phyloP scores from a whole-genome alignment of 805 yeast species.

The Cyberlindnera saturnus region DNA sequence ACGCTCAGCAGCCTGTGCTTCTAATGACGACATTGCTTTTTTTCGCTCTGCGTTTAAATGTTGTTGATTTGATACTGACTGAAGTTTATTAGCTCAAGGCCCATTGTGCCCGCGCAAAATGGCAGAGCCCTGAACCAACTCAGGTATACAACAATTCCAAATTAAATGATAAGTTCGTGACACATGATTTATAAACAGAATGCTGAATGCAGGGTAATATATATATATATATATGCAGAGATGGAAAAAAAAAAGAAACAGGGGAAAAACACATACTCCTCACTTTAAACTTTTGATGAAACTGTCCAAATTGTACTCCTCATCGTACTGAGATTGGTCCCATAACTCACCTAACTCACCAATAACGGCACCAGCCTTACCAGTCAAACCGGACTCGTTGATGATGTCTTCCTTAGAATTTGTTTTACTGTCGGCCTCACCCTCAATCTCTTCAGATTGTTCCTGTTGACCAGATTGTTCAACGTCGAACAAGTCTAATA shows the following conservation, averaged over 20 bases:
- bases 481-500: conserved; percentile 81
- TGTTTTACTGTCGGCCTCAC: conserved; percentile 15
- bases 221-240: neutral
- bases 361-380: conserved; percentile 79
- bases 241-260: neutral
- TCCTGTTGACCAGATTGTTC: conserved; percentile 45
- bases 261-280: neutral
- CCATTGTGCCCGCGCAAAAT: no score
- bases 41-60: neutral
- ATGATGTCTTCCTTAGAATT: conserved; percentile 29
- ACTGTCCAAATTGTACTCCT: conserved; percentile 90
- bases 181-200: conserved; percentile 8
- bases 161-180: neutral
- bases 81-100: no score
- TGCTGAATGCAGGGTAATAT: conserved; percentile 5
- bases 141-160: neutral
- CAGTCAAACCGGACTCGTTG: conserved; percentile 71
- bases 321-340: conserved; percentile 96
- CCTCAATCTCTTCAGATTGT: conserved; percentile 24
- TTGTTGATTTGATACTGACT: no score
- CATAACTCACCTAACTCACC: conserved; percentile 90
- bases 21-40: conserved; percentile 10
- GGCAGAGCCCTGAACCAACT: no score
- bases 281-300: conserved; percentile 60
- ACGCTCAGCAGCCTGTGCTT: conserved; percentile 25